Percentiles rank a stretch among this genome's conserved stretches.
These are phyloP conservation scores for Verticillium nubilum DNA, from an alignment of 2,329 filamentous ascomycete species.

Conservation along the genomic window DNA sequence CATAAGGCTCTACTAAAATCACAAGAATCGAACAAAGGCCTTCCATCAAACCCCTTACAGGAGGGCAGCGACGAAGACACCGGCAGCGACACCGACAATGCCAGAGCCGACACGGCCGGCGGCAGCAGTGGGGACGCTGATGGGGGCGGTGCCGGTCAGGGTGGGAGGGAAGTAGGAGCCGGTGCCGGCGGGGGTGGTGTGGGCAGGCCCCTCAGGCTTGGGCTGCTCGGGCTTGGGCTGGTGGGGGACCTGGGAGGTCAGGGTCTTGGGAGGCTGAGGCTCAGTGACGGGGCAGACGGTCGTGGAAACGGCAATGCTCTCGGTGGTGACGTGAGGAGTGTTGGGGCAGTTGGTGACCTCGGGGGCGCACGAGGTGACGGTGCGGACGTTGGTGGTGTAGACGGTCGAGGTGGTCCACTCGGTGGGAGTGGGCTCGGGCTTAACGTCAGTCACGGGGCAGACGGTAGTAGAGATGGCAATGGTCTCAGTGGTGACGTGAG, in stretches of 20 bases:
- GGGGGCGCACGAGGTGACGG: slow-evolving; percentile 9
- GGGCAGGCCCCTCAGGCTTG: background rate
- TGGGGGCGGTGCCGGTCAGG: background rate
- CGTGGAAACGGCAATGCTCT: slow-evolving; percentile 32
- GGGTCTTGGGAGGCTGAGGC: slow-evolving; percentile 3
- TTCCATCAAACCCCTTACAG: background rate
- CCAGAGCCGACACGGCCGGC: slow-evolving; percentile 5
- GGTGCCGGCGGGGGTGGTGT: background rate
- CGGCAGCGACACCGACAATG: slow-evolving; percentile 6
- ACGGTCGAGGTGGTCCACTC: slow-evolving; percentile 10
- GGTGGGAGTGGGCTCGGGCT: slow-evolving; percentile 19
- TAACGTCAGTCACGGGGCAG: slow-evolving; percentile 17
- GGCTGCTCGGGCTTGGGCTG: background rate
- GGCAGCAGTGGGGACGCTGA: slow-evolving; percentile 2
- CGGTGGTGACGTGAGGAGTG: slow-evolving; percentile 27
- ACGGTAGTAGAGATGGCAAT: slow-evolving; percentile 28
- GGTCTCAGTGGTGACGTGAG: slow-evolving; percentile 32
- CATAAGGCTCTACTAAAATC: background rate
- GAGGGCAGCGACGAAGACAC: slow-evolving; percentile 7
- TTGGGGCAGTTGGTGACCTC: slow-evolving; percentile 4
- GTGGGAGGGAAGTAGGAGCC: background rate
- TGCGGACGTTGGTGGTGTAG: no score
- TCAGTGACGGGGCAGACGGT: slow-evolving; percentile 26
- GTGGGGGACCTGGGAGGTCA: background rate
- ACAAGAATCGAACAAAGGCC: background rate